Base-by-base conservation (phyloP, 139 green algal species). In the Zygnema cylindricum region DNA sequence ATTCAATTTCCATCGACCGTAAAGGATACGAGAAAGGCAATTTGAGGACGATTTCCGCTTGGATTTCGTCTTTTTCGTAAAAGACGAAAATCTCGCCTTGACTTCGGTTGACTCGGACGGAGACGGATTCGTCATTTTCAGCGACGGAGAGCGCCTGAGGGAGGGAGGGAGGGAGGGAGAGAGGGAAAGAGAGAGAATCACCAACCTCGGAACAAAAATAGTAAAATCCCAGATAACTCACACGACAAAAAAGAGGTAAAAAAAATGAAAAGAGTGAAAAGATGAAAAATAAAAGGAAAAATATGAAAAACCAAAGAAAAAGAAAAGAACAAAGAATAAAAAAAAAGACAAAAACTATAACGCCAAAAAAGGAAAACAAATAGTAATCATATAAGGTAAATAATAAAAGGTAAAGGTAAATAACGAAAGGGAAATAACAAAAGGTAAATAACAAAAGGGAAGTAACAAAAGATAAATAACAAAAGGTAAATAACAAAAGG, bases 11-110 rank as follows among this genome's bases (percentile, higher is more conserved):
- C 0, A 95, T 91, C 0, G 95, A 81, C 36, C 90, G 90, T 33
- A 99, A 94, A 1, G 97, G 97, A 82, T 95, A 95, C 88, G 89
- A 89, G 11, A 89, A 86, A 0, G 97, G 96, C 85, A 99, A 94
- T 84, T 92, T 92, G 23, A 99, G 92, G 0, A 88, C 88, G 71
- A 99, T 90, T 92, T 98, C 96, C 78, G 99, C 90, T 11, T 69
- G 93, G 1, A 95, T 92, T 0, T 94, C 95, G 39, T 98, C 97
- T 92, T 98, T 96, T 49, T 97, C 93, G 91, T 96, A 93, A 35
- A 88, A 75, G n/a, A 96, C 96, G 0, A 94, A 84, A 25, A 98
- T 95, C 92, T 98, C 95, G 0, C 96, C 86, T 0, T 76, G 55
- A 0, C 76, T 81, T 22, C 91, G 73, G 78, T 88, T 95, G 33